These are phyloP conservation scores for Bothriochloa decipiens DNA, from an alignment of 176 grass and related monocot genomes.

Conservation along the genomic window DNA sequence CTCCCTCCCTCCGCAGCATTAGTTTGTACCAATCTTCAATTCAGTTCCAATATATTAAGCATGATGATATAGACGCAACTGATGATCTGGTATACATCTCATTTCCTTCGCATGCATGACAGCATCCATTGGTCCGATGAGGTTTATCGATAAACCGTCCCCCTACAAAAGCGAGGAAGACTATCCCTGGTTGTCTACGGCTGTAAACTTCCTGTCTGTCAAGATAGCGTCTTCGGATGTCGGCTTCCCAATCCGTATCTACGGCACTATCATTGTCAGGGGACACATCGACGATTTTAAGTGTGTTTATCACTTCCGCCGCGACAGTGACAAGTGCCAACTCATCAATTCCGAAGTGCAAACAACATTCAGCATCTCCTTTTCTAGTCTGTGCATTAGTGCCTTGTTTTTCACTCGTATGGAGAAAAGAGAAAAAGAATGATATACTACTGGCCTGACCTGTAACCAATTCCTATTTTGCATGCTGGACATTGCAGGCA, in stretches of 20 bases:
- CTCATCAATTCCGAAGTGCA: constrained; percentile 8
- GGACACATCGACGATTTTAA: not conserved
- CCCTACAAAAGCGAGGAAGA: not conserved
- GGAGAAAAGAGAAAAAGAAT: no score
- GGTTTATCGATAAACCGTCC: not conserved
- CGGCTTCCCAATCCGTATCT: not conserved
- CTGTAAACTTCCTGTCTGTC: constrained; percentile 3
- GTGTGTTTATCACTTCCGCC: constrained; percentile 5
- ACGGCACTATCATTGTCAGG: constrained; percentile 7
- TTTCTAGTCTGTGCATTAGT: not conserved
- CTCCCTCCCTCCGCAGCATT: no score
- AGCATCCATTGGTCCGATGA: constrained; percentile 18
- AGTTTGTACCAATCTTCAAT: not conserved
- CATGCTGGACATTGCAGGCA: not conserved
- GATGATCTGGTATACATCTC: not conserved
- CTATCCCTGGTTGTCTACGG: not conserved
- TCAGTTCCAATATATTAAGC: not conserved
- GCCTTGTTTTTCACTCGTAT: no score
- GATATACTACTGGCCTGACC: no score
- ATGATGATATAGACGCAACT: not conserved
- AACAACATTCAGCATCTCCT: not conserved
- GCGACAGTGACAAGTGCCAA: not conserved
- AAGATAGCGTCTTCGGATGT: constrained; percentile 7
- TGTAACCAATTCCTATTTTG: not conserved
- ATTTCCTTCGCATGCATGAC: not conserved